Evolutionary conservation across 2,329 filamentous ascomycete species (phyloP).

Genomic region (Dryadomyces sulphureus): DNA sequence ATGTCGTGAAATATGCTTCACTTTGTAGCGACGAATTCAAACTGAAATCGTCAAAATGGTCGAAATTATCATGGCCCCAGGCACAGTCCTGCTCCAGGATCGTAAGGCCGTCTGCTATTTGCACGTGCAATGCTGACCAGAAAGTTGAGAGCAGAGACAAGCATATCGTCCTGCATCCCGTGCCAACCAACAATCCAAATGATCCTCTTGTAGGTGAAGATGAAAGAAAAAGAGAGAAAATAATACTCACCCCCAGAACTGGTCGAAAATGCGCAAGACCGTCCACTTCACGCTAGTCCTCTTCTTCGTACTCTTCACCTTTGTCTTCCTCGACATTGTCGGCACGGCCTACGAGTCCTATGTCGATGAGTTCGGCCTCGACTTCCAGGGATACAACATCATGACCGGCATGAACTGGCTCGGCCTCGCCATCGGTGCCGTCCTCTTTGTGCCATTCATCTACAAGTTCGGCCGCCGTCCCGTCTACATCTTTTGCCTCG

Average conservation of each 20-base stretch:
- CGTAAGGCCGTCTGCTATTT: background rate
- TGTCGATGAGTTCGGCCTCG: background rate
- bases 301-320: background rate
- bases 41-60: too few relatives aligned
- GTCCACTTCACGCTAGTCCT: background rate
- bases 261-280: background rate
- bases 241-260: background rate
- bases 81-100: background rate
- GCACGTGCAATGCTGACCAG: background rate
- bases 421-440: background rate
- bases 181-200: background rate
- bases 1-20: too few relatives aligned
- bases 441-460: background rate
- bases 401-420: constrained; percentile 1
- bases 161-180: background rate
- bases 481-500: background rate
- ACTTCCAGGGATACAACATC: background rate
- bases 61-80: background rate
- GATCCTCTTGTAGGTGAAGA: background rate
- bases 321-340: background rate
- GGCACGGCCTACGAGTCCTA: background rate
- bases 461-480: background rate
- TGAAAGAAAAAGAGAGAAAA: background rate
- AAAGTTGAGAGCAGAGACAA: background rate
- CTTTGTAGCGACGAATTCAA: too few relatives aligned